Conservation (phyloP, 495 filamentous ascomycete species). For the Aspergillus leporis region DNA sequence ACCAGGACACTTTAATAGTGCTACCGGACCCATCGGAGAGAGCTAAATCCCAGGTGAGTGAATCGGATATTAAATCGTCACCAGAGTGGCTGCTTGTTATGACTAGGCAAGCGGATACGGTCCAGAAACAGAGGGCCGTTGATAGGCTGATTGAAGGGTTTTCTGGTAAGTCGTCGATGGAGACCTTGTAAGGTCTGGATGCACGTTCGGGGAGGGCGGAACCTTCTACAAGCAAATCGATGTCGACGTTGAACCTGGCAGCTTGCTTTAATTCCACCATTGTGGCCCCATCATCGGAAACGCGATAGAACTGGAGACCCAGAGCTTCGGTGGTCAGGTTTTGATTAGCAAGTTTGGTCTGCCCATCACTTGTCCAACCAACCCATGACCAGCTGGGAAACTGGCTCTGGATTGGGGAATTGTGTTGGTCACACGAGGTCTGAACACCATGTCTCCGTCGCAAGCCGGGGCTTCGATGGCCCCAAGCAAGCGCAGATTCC, state of each 20-base stretch:
- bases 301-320: not conserved
- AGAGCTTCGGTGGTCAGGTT: not conserved
- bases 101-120: not conserved
- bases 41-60: not conserved
- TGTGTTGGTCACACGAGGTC: not conserved
- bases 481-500: not conserved
- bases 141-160: not conserved
- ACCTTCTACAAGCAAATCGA: not conserved
- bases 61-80: not conserved
- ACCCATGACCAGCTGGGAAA: constrained; percentile 2
- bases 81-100: not conserved
- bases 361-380: not conserved
- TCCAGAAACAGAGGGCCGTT: not conserved
- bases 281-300: not conserved
- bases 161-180: not conserved
- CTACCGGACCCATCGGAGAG: not conserved
- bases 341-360: constrained; percentile 1
- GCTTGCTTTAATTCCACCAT: not conserved
- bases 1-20: not conserved
- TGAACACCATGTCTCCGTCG: not conserved
- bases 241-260: not conserved
- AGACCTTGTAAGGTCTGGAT: not conserved
- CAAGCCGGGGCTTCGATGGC: not conserved
- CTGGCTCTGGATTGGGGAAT: not conserved
- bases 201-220: not conserved